Evolutionary conservation across 495 filamentous ascomycete species (phyloP).

Genomic region (Aspergillus asperescens): DNA sequence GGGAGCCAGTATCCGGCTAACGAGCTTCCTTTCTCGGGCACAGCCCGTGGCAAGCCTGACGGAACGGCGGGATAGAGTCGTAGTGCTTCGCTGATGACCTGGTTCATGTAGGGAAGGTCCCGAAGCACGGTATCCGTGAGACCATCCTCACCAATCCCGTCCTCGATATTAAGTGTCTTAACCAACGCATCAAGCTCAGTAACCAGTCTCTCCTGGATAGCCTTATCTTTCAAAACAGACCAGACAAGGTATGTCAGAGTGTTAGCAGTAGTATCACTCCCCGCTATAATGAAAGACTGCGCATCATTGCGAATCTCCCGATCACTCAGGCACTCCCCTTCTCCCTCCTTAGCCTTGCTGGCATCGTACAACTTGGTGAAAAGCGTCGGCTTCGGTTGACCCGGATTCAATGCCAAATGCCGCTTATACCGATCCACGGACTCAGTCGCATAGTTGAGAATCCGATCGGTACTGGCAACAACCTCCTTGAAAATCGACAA

Average conservation of each 20-base stretch:
- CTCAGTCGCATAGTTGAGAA: conserved; percentile 29
- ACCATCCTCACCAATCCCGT: not conserved
- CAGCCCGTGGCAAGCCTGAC: conserved; percentile 36
- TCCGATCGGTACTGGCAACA: conserved; percentile 9
- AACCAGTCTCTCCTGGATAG: conserved; percentile 6
- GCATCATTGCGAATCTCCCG: conserved; percentile 41
- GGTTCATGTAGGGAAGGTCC: conserved; percentile 39
- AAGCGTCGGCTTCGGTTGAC: conserved; percentile 35
- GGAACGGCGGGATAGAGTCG: conserved; percentile 49
- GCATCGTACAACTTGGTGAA: conserved; percentile 45
- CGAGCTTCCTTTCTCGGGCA: conserved; percentile 23
- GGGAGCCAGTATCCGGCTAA: conserved; percentile 31
- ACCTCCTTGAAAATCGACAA: conserved; percentile 11
- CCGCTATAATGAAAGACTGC: conserved; percentile 45
- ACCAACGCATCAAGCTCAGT: not conserved
- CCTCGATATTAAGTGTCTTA: not conserved
- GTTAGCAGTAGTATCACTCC: conserved; percentile 38
- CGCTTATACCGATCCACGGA: conserved; percentile 39
- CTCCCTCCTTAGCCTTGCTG: conserved; percentile 2
- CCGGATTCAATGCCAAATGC: conserved; percentile 19
- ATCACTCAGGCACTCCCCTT: conserved; percentile 27
- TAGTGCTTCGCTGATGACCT: conserved; percentile 51
- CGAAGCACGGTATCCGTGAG: conserved; percentile 28
- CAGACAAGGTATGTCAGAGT: conserved; percentile 40
- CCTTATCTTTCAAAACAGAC: conserved; percentile 15